A percentile compares a stretch with the other conserved stretches of the same genome.
Evolutionary conservation across 139 green algal species (phyloP).

Genomic region (Chlorella sp.): DNA sequence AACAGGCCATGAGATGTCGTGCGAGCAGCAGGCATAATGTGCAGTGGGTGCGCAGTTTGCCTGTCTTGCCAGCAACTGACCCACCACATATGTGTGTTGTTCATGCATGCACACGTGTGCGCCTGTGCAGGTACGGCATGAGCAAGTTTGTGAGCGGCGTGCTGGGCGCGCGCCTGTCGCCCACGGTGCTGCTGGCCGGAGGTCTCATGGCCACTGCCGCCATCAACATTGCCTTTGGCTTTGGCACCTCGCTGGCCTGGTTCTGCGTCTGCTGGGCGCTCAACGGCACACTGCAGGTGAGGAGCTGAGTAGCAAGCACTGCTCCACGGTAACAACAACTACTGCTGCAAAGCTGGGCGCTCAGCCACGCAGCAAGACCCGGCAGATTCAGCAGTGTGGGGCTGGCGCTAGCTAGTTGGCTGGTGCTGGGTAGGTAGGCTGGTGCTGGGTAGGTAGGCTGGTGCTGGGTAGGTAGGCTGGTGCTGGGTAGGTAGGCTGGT

Average conservation of each 20-base stretch:
- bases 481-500: too few relatives aligned
- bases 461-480: too few relatives aligned
- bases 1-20: background rate
- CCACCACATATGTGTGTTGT: background rate
- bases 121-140: conserved; percentile 23
- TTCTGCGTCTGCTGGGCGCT: conserved; percentile 83
- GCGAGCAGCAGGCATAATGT: background rate
- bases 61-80: background rate
- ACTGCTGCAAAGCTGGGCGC: too few relatives aligned
- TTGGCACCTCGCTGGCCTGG: conserved; percentile 68
- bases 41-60: background rate
- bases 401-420: too few relatives aligned
- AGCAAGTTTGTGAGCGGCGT: conserved; percentile 80
- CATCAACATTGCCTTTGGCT: conserved; percentile 89
- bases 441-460: too few relatives aligned
- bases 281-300: conserved; percentile 85
- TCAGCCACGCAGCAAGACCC: too few relatives aligned
- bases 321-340: too few relatives aligned
- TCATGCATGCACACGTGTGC: background rate
- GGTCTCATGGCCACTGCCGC: conserved; percentile 81
- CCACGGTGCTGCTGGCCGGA: conserved; percentile 74
- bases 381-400: too few relatives aligned
- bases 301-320: too few relatives aligned
- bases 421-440: too few relatives aligned
- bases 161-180: conserved; percentile 74